phyloP scores from a whole-genome alignment of 352 stramenopile species.

The Phytophthora cryptogea region DNA sequence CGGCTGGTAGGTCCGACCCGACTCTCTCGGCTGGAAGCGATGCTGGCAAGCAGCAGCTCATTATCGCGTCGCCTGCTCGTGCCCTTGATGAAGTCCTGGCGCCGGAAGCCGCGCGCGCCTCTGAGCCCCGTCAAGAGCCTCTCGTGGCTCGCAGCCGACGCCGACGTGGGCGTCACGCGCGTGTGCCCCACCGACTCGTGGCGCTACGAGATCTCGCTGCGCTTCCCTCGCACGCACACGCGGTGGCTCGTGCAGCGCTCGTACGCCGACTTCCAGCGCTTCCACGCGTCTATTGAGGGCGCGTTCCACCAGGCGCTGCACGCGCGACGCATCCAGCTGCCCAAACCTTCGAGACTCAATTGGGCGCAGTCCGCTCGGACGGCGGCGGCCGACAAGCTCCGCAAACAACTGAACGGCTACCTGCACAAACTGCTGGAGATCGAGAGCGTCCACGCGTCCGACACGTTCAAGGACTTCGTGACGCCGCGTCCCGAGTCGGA shows the following conservation, averaged over 20 bases:
- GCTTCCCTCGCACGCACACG: constrained; percentile 43
- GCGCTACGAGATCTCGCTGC: constrained; percentile 65
- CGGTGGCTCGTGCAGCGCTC: constrained; percentile 57
- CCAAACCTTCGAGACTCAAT: constrained; percentile 41
- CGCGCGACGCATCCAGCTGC: constrained; percentile 46
- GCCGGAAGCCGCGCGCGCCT: constrained; percentile 4
- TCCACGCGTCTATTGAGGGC: constrained; percentile 43
- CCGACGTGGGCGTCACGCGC: constrained; percentile 58
- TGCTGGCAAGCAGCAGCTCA: constrained; percentile 11
- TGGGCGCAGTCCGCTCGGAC: constrained; percentile 32
- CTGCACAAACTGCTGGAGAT: constrained; percentile 68
- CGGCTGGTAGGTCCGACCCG: constrained; percentile 10
- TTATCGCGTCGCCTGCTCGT: constrained; percentile 6
- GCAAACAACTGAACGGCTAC: constrained; percentile 62
- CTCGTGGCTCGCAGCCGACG: constrained; percentile 47
- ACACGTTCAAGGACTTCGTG: constrained; percentile 51
- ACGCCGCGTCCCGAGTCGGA: constrained; percentile 39
- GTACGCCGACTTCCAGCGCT: constrained; percentile 53
- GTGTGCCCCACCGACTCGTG: constrained; percentile 22
- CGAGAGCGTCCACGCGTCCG: constrained; percentile 45
- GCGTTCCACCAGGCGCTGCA: constrained; percentile 33
- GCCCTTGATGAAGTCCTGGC: constrained; percentile 25
- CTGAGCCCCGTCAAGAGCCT: neutral
- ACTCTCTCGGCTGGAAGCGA: constrained; percentile 20
- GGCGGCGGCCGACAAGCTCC: constrained; percentile 38